Percentiles rank a stretch among this genome's conserved stretches.
Conservation (phyloP, 148 eudicot genomes). For the Arctostaphylos glauca region DNA sequence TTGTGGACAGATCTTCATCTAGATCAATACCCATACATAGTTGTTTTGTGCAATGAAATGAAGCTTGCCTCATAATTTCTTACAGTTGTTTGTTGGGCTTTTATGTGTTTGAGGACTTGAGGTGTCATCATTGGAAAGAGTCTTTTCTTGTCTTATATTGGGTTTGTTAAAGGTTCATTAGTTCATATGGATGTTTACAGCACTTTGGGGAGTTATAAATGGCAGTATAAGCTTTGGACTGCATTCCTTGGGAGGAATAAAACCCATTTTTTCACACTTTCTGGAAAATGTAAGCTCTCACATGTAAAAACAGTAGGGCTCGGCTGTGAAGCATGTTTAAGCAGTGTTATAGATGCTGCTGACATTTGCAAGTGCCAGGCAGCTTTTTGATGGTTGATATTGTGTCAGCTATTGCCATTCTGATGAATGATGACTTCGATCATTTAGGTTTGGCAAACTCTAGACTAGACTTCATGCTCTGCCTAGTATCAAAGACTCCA, state of each 20-base stretch:
- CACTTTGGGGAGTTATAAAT: slow-evolving; percentile 1
- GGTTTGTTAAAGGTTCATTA: background rate
- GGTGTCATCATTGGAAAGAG: background rate
- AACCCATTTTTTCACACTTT: background rate
- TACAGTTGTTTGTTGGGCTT: background rate
- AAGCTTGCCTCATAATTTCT: background rate
- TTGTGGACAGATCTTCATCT: background rate
- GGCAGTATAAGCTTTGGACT: background rate
- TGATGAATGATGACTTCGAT: background rate
- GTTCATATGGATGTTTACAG: slow-evolving; percentile 3
- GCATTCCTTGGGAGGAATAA: background rate
- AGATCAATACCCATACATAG: slow-evolving; percentile 1
- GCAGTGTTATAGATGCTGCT: background rate
- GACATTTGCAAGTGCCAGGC: background rate
- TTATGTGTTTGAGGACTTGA: no score
- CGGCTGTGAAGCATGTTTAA: background rate
- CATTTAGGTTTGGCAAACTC: background rate
- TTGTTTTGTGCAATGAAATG: background rate
- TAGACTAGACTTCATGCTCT: background rate
- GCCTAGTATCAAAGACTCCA: background rate
- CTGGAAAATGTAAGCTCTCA: background rate
- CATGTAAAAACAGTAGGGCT: background rate
- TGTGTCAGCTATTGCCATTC: background rate
- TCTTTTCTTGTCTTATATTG: background rate
- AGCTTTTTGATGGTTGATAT: background rate